These are phyloP conservation scores for Cercospora berteroae DNA, from an alignment of 2,329 filamentous ascomycete species.

Conservation along the genomic window DNA sequence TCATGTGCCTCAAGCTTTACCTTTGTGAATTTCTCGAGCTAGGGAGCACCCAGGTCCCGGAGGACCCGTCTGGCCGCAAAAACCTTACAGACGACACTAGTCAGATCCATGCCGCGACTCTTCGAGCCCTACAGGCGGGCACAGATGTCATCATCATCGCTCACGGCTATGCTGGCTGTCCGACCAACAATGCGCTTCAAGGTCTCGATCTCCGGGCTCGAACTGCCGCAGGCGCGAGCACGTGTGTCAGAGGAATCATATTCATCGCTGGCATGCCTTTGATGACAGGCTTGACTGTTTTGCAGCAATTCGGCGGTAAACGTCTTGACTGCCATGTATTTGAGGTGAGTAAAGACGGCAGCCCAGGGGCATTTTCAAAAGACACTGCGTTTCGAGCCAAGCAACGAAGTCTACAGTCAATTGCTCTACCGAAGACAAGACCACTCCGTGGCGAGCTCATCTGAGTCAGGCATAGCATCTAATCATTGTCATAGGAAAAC, in stretches of 20 bases:
- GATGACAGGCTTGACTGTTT: slow-evolving; percentile 10
- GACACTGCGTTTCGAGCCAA: neutral
- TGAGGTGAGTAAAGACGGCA: neutral
- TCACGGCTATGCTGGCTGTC: slow-evolving; percentile 33
- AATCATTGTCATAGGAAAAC: neutral
- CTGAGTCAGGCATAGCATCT: neutral
- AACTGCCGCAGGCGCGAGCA: slow-evolving; percentile 6
- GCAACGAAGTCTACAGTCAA: neutral
- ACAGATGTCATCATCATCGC: slow-evolving; percentile 31
- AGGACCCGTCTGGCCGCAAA: neutral
- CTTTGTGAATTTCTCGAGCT: neutral
- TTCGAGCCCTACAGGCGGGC: slow-evolving; percentile 21
- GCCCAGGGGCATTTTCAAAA: neutral
- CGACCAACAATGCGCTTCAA: slow-evolving; percentile 27
- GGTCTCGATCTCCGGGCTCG: slow-evolving; percentile 15
- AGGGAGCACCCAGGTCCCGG: neutral
- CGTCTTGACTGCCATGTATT: slow-evolving; percentile 12
- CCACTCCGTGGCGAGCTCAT: neutral
- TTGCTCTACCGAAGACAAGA: neutral
- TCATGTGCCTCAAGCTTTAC: neutral
- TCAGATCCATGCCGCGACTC: neutral
- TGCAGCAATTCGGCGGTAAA: slow-evolving; percentile 15
- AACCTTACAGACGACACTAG: neutral
- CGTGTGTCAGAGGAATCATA: slow-evolving; percentile 19
- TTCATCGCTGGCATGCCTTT: slow-evolving; percentile 18